A percentile compares a stretch with the other conserved stretches of the same genome.
phyloP scores from a whole-genome alignment of 345 rosid genomes.

The Eucalyptus pauciflora region DNA sequence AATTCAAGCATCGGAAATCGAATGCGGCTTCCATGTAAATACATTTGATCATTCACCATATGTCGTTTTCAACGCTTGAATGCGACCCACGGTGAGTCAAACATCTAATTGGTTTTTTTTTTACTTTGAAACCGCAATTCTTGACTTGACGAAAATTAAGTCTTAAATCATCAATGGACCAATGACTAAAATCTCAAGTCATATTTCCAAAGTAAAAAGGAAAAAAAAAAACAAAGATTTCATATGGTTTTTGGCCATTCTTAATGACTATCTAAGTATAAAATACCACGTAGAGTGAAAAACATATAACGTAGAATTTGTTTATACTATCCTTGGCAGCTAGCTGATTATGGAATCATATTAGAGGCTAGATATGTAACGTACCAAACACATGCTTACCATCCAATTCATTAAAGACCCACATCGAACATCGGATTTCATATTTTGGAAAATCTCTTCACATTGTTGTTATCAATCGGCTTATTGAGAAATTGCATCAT shows the following conservation, averaged over 20 bases:
- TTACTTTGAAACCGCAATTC: not conserved
- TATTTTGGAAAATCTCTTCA: not conserved
- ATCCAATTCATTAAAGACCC: not conserved
- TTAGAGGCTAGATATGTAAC: not conserved
- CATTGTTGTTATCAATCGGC: fast-evolving
- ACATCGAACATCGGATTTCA: fast-evolving
- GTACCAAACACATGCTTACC: fast-evolving
- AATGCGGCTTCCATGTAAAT: not conserved
- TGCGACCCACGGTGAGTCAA: not conserved
- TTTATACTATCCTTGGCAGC: not conserved
- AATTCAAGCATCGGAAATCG: not conserved
- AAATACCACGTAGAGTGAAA: not conserved
- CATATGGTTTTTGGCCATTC: not conserved
- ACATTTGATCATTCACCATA: not conserved
- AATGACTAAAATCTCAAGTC: not conserved
- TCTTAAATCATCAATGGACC: not conserved
- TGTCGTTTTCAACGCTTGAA: not conserved
- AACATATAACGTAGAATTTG: not conserved
- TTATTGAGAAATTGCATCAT: not conserved
- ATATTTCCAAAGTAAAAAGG: not conserved
- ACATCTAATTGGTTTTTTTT: not conserved
- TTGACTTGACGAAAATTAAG: not conserved
- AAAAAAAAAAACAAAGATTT: not conserved
- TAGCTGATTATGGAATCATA: not conserved
- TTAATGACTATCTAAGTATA: not conserved